These are phyloP conservation scores for Moricandia arvensis DNA, from an alignment of 345 rosid species.

Conservation along the genomic window DNA sequence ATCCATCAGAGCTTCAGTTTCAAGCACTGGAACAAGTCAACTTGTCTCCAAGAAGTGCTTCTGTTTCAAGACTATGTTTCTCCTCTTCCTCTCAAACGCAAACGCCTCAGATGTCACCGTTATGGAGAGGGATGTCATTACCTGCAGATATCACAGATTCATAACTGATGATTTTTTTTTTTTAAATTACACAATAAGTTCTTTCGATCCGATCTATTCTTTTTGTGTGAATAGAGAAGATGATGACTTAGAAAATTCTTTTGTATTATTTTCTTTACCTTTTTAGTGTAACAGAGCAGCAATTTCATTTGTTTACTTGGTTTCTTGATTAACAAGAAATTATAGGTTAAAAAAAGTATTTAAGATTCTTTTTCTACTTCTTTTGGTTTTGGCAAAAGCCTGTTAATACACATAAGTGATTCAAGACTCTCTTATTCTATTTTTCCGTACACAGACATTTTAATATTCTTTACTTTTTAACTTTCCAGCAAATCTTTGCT, in stretches of 20 bases:
- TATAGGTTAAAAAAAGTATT: not conserved
- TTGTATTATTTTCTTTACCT: constrained; percentile 37
- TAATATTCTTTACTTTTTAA: not conserved
- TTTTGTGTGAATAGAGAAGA: constrained; percentile 65
- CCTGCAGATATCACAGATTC: constrained; percentile 29
- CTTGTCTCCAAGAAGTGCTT: constrained; percentile 71
- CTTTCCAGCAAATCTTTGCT: not conserved
- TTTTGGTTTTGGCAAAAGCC: constrained; percentile 14
- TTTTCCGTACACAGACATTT: not conserved
- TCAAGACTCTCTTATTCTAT: not conserved
- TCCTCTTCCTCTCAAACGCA: constrained; percentile 31
- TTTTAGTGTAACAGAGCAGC: constrained; percentile 32
- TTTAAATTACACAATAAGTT: constrained; percentile 4
- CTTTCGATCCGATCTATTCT: constrained; percentile 43
- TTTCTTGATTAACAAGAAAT: constrained; percentile 37
- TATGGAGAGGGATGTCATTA: constrained; percentile 34
- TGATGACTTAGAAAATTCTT: constrained; percentile 50
- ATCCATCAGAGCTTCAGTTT: constrained; percentile 79
- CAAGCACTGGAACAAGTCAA: constrained; percentile 80
- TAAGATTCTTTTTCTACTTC: constrained; percentile 7
- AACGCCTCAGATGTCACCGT: constrained; percentile 36
- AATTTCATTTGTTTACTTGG: constrained; percentile 29
- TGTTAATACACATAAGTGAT: not conserved
- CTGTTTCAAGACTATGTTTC: constrained; percentile 39
- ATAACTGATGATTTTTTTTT: constrained; percentile 1